phyloP scores from a whole-genome alignment of 495 filamentous ascomycete species.

The Apiosordaria backusii region DNA sequence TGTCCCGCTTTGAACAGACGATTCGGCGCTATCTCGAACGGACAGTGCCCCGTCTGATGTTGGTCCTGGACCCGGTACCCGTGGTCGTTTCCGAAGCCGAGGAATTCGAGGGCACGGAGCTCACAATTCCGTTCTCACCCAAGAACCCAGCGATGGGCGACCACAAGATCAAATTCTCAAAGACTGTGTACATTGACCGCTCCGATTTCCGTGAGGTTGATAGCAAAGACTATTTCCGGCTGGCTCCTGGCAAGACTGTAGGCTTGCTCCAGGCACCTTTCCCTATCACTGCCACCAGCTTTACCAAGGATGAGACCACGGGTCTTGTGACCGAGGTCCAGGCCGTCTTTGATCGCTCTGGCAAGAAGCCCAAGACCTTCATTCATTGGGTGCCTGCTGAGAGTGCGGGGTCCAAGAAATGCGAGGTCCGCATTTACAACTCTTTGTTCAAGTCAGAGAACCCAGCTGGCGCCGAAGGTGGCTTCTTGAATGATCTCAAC shows the following conservation, averaged over 20 bases:
- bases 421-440: conserved; percentile 79
- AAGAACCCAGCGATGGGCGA: conserved; percentile 64
- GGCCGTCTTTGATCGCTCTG: conserved; percentile 62
- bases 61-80: conserved; percentile 76
- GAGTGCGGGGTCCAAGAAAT: conserved; percentile 61
- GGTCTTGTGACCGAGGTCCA: conserved; percentile 68
- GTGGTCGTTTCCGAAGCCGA: conserved; percentile 76
- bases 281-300: conserved; percentile 76
- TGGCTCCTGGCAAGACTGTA: conserved; percentile 85
- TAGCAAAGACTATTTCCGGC: conserved; percentile 84
- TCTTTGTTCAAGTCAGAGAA: conserved; percentile 82
- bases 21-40: conserved; percentile 79
- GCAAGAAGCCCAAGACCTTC: conserved; percentile 80
- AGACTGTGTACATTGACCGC: conserved; percentile 86
- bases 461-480: conserved; percentile 65
- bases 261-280: conserved; percentile 80
- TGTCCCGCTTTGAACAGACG: conserved; percentile 69
- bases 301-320: conserved; percentile 63
- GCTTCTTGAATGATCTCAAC: conserved; percentile 81
- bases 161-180: conserved; percentile 72
- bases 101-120: conserved; percentile 51
- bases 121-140: conserved; percentile 69
- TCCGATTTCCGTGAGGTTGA: conserved; percentile 87
- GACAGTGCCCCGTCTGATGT: conserved; percentile 81
- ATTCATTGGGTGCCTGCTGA: conserved; percentile 85